Conservation (phyloP, 768 basidiomycete species). For the Boletus rufocinnamomeus region DNA sequence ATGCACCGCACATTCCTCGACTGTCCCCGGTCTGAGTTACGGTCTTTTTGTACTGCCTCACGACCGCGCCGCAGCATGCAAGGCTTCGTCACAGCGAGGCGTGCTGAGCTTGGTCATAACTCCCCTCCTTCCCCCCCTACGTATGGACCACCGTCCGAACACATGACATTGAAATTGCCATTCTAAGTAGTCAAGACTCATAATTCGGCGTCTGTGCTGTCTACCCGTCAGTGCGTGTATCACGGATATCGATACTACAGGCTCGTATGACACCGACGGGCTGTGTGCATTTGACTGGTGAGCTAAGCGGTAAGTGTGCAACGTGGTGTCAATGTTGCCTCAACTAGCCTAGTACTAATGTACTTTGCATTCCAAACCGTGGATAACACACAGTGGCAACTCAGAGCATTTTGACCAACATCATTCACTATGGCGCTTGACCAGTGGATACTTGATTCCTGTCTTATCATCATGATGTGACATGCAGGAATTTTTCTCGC, state of each 20-base stretch:
- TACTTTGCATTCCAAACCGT: too few relatives aligned
- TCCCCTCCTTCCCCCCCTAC: neutral
- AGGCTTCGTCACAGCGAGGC: neutral
- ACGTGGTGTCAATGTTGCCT: too few relatives aligned
- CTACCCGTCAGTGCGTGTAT: too few relatives aligned
- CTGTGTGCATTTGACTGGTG: neutral
- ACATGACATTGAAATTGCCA: neutral
- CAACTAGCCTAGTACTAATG: too few relatives aligned
- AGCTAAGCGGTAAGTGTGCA: neutral
- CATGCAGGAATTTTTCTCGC: too few relatives aligned
- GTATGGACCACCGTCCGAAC: neutral
- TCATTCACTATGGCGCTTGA: too few relatives aligned
- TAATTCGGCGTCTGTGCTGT: neutral
- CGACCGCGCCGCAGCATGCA: neutral
- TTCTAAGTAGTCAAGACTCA: neutral
- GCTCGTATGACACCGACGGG: neutral
- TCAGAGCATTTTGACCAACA: too few relatives aligned
- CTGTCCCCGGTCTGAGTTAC: neutral
- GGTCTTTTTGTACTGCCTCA: slow-evolving; percentile 12
- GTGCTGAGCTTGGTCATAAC: too few relatives aligned
- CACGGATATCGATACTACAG: neutral
- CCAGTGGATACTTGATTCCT: too few relatives aligned
- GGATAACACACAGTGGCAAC: too few relatives aligned
- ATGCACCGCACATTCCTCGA: slow-evolving; percentile 4
- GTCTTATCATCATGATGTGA: too few relatives aligned